Conservation (phyloP, 129 eudicot species). For the Artemisia argyi region DNA sequence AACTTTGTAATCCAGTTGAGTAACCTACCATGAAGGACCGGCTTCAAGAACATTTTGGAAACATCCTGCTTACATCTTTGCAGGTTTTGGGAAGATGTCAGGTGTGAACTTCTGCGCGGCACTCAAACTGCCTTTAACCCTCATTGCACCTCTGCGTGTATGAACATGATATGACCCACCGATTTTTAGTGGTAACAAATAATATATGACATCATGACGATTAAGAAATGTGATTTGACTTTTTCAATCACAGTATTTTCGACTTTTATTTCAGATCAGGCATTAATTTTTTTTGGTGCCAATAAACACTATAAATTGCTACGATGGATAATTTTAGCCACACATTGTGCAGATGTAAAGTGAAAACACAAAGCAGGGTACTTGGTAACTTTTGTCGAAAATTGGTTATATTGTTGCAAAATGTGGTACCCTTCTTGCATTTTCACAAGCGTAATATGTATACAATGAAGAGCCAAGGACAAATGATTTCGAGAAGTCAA, state of each 20-base stretch:
- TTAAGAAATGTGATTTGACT: background rate
- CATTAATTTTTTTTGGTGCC: background rate
- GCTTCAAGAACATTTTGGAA: background rate
- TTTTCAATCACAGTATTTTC: background rate
- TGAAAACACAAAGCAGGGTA: background rate
- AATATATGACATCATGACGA: background rate
- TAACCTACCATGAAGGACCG: background rate
- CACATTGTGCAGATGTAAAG: background rate
- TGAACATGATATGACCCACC: conserved; percentile 12
- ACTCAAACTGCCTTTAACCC: conserved; percentile 88
- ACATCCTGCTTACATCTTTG: conserved; percentile 71
- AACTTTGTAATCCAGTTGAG: conserved; percentile 9
- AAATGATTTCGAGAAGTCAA: background rate
- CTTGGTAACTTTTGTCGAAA: background rate
- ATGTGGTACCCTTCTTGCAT: background rate
- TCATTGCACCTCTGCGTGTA: conserved; percentile 78
- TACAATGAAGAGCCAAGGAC: background rate
- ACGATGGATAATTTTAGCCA: background rate
- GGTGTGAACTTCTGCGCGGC: conserved; percentile 96
- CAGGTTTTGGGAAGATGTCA: conserved; percentile 95
- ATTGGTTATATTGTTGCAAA: background rate
- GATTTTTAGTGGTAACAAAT: background rate
- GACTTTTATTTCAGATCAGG: background rate
- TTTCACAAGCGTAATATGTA: conserved; percentile 6
- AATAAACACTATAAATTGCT: conserved; percentile 8